These are phyloP conservation scores for Aspergillus fischeri DNA, from an alignment of 2,329 filamentous ascomycete genomes.

Conservation along the genomic window DNA sequence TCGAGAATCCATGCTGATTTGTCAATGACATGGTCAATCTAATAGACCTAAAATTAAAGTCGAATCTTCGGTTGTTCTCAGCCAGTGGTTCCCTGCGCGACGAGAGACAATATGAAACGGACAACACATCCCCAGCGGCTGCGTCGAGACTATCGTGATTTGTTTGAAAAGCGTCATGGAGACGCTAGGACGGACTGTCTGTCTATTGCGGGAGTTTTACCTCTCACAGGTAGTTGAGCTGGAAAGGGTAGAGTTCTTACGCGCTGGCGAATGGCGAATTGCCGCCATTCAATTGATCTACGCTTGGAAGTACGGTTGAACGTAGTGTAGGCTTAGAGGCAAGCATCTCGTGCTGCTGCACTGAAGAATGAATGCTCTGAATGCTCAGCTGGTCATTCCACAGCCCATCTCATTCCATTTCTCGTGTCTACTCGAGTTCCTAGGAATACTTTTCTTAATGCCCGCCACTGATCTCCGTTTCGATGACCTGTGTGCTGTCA, in stretches of 20 bases:
- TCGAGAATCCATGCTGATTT: background rate
- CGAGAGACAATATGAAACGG: background rate
- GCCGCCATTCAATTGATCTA: background rate
- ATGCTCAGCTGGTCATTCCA: background rate
- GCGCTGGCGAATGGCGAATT: background rate
- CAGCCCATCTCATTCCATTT: background rate
- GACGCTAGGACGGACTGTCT: background rate
- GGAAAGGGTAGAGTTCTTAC: background rate
- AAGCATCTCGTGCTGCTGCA: background rate
- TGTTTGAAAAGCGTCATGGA: background rate
- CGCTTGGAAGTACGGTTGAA: background rate
- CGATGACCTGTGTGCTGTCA: background rate
- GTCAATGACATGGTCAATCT: background rate
- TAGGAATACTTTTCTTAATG: background rate
- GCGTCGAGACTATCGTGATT: background rate
- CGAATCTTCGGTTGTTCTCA: background rate
- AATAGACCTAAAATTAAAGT: background rate
- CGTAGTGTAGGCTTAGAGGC: background rate
- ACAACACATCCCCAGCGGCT: background rate
- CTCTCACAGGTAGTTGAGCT: background rate
- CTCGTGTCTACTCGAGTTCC: background rate
- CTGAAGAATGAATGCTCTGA: background rate
- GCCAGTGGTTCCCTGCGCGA: background rate
- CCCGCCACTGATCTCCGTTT: background rate
- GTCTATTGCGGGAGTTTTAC: background rate